Evolutionary conservation across 306 rosid genomes (phyloP).

Genomic region (Prunus armeniaca): DNA sequence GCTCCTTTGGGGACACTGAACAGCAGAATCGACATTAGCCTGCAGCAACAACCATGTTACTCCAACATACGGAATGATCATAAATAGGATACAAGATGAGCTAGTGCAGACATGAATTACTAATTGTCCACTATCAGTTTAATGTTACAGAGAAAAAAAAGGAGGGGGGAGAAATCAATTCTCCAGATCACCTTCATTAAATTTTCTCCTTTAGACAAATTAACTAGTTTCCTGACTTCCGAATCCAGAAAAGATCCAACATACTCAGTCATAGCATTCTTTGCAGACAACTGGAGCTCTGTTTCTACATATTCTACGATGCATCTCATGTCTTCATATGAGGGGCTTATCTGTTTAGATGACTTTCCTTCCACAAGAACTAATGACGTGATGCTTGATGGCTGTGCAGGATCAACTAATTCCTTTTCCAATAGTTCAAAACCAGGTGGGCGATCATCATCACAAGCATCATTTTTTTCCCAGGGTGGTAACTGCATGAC

Average conservation of each 20-base stretch:
- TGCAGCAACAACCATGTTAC: conserved; percentile 40
- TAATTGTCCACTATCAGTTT: background rate
- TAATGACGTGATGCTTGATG: conserved; percentile 25
- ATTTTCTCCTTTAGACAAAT: conserved; percentile 26
- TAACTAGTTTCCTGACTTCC: conserved; percentile 49
- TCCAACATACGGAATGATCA: conserved; percentile 8
- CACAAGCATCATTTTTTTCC: conserved; percentile 32
- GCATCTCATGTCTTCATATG: conserved; percentile 40
- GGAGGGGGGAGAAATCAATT: background rate
- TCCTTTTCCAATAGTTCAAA: conserved; percentile 31
- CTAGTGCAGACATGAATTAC: background rate
- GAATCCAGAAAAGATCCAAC: conserved; percentile 43
- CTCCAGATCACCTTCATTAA: conserved; percentile 11
- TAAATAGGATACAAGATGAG: background rate
- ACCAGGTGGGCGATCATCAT: conserved; percentile 41
- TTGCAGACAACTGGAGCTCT: conserved; percentile 68
- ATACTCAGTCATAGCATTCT: conserved; percentile 46
- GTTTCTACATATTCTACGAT: conserved; percentile 58
- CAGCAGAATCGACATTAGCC: conserved; percentile 31
- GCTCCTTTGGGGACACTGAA: conserved; percentile 10
- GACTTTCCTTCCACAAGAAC: conserved; percentile 27
- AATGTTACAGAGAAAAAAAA: conserved; percentile 15
- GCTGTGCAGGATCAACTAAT: conserved; percentile 30
- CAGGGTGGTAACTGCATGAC: conserved; percentile 52
- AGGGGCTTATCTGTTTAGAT: conserved; percentile 26